phyloP scores from a whole-genome alignment of 345 rosid genomes.

The Mallotus nudiflorus region DNA sequence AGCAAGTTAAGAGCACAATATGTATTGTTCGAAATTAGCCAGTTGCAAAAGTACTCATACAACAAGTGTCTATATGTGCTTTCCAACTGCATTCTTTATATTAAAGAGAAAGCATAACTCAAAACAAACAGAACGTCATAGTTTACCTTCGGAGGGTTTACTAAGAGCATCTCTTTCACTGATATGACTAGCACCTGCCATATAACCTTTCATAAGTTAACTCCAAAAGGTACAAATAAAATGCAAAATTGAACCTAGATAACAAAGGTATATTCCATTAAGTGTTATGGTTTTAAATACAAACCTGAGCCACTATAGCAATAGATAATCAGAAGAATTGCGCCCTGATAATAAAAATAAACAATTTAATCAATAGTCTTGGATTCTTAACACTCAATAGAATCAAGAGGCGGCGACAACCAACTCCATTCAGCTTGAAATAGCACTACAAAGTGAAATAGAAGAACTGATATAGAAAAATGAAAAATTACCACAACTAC shows the following conservation, averaged over 20 bases:
- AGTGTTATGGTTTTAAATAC: too few relatives aligned
- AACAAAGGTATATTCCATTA: background rate
- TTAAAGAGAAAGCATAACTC: background rate
- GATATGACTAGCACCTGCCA: slow-evolving; percentile 37
- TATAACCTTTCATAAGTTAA: slow-evolving; percentile 9
- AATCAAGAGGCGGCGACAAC: too few relatives aligned
- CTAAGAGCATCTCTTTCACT: slow-evolving; percentile 42
- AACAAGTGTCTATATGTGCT: background rate
- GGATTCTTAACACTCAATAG: too few relatives aligned
- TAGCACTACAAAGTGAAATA: background rate
- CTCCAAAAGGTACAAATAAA: background rate
- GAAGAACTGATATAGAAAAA: background rate
- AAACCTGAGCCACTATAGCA: slow-evolving; percentile 58
- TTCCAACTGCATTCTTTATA: background rate
- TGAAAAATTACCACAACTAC: slow-evolving; percentile 46
- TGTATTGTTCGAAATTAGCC: background rate
- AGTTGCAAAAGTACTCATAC: too few relatives aligned
- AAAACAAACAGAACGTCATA: background rate
- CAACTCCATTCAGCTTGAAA: too few relatives aligned
- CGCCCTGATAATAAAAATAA: slow-evolving; percentile 53
- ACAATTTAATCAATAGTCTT: slow-evolving; percentile 18
- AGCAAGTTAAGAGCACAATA: background rate
- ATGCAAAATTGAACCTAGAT: slow-evolving; percentile 1
- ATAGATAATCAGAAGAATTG: slow-evolving; percentile 55
- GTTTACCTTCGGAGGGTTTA: slow-evolving; percentile 48